Percentiles rank a stretch among this genome's conserved stretches.
Evolutionary conservation across 495 filamentous ascomycete genomes (phyloP).

Genomic region (Choiromyces venosus): DNA sequence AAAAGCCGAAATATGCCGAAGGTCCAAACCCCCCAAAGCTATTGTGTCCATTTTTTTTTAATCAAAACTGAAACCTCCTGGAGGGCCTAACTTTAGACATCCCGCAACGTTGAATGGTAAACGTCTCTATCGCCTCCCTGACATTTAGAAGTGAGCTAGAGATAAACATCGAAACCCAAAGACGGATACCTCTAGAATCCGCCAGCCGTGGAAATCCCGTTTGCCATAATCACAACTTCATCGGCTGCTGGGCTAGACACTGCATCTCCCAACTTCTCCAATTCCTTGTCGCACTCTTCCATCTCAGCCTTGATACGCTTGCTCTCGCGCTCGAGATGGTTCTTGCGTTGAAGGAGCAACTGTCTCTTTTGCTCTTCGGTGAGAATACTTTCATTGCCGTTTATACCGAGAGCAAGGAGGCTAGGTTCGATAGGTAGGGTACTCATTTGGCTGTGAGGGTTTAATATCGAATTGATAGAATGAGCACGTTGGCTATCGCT

Average conservation of each 20-base stretch:
- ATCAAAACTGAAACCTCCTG: neutral
- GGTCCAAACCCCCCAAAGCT: neutral
- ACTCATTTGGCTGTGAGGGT: slow-evolving; percentile 49
- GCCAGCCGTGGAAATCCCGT: neutral
- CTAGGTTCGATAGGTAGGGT: slow-evolving; percentile 52
- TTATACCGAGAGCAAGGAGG: slow-evolving; percentile 44
- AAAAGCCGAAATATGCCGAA: neutral
- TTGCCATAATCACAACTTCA: neutral
- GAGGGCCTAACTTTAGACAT: neutral
- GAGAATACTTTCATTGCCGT: slow-evolving; percentile 15
- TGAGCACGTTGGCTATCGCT: slow-evolving; percentile 57
- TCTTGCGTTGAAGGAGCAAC: slow-evolving; percentile 41
- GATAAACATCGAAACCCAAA: neutral
- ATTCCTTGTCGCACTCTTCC: slow-evolving; percentile 33
- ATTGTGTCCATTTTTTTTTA: neutral
- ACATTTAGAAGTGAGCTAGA: neutral
- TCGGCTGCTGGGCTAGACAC: neutral
- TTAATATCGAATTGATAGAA: slow-evolving; percentile 76
- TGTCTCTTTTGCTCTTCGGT: slow-evolving; percentile 41
- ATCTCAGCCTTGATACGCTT: slow-evolving; percentile 39
- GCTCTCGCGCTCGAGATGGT: slow-evolving; percentile 40
- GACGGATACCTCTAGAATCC: neutral
- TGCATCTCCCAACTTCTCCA: slow-evolving; percentile 17
- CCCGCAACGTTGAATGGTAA: neutral
- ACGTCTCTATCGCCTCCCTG: neutral